Evolutionary conservation across 2,329 filamentous ascomycete genomes (phyloP), one percentile per base, ranked within the genome.

Genomic region (Curvularia lunata): DNA sequence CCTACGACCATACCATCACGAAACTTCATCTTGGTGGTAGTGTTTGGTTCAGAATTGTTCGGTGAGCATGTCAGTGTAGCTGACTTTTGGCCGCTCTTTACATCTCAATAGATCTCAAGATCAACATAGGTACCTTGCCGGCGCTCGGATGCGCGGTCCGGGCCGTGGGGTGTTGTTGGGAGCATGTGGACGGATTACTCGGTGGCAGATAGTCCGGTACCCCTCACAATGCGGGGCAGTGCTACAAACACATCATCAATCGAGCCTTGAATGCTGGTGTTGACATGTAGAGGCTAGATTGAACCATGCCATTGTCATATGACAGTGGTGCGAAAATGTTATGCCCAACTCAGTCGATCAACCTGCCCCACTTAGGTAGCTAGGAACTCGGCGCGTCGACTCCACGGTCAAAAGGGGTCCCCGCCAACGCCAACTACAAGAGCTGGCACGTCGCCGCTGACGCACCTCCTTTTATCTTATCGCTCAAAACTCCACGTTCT

Each of bases 11-110:
- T 62, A 77, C 84, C 84, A 82, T 87, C 84, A 63, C 84, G 83
- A 66, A 87, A 86, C 77, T 85, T 86, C 85, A 86, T 86, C 8
- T 59, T 74, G 7, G 16, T 38, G 32, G 21, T 38, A 21, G 16
- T 34, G 34, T 37, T 23, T 12, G 48, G 16, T 21, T 25, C 16
- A 37, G n/a, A 30, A 47, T 21, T 27, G 32, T 43, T 25, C 16
- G 10, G 30, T 5, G 37, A 56, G 27, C n/a, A 43, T 21, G 27
- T 16, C 27, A 28, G n/a, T n/a, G 21, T 13, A 7, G 30, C 21
- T 21, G 37, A 48, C 13, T 12, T 19, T 16, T 38, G 37, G 40
- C 28, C 41, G 23, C 28, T 37, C n/a, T 47, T 41, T 18, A 62
- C 45, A 52, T 50, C 8, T 18, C 46, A 32, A 54, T 23, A n/a